Evolutionary conservation across 768 basidiomycete species (phyloP), one percentile per base, ranked within the genome.

Genomic region (Suillus tomentosus): DNA sequence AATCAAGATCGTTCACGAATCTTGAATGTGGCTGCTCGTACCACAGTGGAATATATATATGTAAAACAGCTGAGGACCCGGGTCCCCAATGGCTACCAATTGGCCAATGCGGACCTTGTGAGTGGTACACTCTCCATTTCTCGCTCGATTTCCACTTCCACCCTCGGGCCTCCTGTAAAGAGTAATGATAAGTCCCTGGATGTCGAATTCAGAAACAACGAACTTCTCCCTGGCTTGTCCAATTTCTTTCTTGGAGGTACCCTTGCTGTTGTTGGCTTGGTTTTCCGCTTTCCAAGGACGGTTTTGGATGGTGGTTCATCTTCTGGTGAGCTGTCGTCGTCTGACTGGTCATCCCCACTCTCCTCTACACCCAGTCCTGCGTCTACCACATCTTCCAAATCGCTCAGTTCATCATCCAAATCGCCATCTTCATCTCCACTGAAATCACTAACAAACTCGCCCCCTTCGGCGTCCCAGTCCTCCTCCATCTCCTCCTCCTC

Each of bases 101-200:
- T 82, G 50, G 83, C 80, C 66, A 86, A 73, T 15, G 78, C 78
- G 48, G 83, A 83, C 67, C 81, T 83, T 43, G 80, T 80, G 53
- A 87, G 76, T 48, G 85, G 85, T 60, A 85, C 73, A 67, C 82
- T 88, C 72, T 90, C 94, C 76, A 91, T 82, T 79, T 97, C 96
- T 74, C 93, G 87, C 76, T 99, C 96, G 86, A 97, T 97, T 77
- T 98, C 96, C 71, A 99, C 90, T 74, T 98, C 94, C 72, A 99
- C 90, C 67, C 89, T 82, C 15, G 94, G 90, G 22, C 88, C 91
- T 71, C 82, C 89, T 89, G 74, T 11, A 65, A 47, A 53, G 48
- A 59, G 27, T 22, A 37, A 39, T 74, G 54, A 74, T 60, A 68
- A 51, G 53, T 63, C 53, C 56, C 31, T 65, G 36, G 59, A 60